Evolutionary conservation across 2,329 filamentous ascomycete species (phyloP).

Genomic region (Penicillium sp.): DNA sequence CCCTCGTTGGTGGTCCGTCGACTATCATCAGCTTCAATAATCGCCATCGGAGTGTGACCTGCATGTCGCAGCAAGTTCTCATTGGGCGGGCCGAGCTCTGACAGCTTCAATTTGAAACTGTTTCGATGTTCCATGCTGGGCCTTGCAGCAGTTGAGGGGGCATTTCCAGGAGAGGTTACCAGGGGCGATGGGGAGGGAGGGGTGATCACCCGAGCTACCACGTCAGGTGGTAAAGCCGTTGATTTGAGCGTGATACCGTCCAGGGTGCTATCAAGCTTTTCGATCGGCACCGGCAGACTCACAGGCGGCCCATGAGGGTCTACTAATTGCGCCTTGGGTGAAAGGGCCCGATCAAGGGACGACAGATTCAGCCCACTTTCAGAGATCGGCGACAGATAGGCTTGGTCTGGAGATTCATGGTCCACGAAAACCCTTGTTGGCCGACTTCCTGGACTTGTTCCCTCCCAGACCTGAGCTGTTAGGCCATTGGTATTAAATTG

Average conservation of each 20-base stretch:
- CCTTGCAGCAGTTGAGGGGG: conserved; percentile 27
- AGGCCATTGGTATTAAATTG: conserved; percentile 12
- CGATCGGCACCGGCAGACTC: conserved; percentile 46
- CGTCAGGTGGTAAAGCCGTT: conserved; percentile 43
- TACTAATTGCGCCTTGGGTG: conserved; percentile 35
- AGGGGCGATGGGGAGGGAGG: conserved; percentile 38
- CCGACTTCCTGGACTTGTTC: conserved; percentile 39
- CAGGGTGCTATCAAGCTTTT: conserved; percentile 47
- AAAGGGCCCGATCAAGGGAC: conserved; percentile 44
- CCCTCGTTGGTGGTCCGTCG: conserved; percentile 21
- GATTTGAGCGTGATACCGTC: conserved; percentile 51
- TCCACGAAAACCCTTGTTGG: conserved; percentile 48
- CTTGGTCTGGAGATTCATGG: conserved; percentile 29
- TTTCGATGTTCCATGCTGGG: conserved; percentile 29
- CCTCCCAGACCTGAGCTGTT: conserved; percentile 45
- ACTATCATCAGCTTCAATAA: conserved; percentile 39
- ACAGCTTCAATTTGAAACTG: conserved; percentile 37
- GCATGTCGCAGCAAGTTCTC: conserved; percentile 43
- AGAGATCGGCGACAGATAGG: conserved; percentile 28
- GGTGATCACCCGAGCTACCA: conserved; percentile 46
- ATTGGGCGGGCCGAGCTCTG: conserved; percentile 40
- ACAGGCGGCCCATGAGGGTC: conserved; percentile 31
- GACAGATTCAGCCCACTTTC: conserved; percentile 33
- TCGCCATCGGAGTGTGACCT: conserved; percentile 47
- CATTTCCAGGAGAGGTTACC: conserved; percentile 25